A percentile compares a stretch with the other conserved stretches of the same genome.
Evolutionary conservation across 306 rosid species (phyloP).

Genomic region (Pachyrhizus erosus): DNA sequence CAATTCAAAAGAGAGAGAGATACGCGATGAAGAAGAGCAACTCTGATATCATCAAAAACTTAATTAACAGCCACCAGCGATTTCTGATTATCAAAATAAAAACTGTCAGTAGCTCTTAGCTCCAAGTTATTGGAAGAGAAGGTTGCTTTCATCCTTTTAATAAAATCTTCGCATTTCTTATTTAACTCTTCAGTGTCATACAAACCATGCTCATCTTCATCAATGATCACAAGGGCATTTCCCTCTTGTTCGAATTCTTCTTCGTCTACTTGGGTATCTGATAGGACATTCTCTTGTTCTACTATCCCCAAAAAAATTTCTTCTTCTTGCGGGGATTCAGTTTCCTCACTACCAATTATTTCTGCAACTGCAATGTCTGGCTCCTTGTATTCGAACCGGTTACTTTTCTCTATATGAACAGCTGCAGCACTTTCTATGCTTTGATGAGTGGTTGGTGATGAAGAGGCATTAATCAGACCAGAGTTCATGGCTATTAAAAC

Average conservation of each 20-base stretch:
- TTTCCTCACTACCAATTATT: neutral
- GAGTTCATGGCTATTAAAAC: constrained; percentile 56
- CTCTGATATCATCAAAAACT: neutral
- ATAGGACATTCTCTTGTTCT: neutral
- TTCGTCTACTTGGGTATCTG: neutral
- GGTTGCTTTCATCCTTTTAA: constrained; percentile 64
- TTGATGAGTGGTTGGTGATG: constrained; percentile 20
- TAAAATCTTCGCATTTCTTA: constrained; percentile 83
- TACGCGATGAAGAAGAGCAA: neutral
- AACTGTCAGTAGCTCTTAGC: constrained; percentile 24
- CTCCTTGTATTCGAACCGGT: neutral
- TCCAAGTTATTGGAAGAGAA: constrained; percentile 47
- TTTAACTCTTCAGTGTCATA: constrained; percentile 70
- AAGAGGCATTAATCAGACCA: constrained; percentile 43
- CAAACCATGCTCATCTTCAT: constrained; percentile 22
- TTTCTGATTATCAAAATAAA: constrained; percentile 20
- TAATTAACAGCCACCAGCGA: constrained; percentile 13
- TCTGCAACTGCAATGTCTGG: neutral
- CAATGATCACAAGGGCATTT: neutral
- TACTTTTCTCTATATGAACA: neutral
- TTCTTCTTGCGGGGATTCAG: constrained; percentile 30
- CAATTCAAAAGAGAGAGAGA: neutral
- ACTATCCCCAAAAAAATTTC: neutral
- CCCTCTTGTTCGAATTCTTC: constrained; percentile 11
- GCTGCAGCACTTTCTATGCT: too few species aligned